Evolutionary conservation across 2,329 filamentous ascomycete species (phyloP).

Genomic region (Curvularia eragrostidis): DNA sequence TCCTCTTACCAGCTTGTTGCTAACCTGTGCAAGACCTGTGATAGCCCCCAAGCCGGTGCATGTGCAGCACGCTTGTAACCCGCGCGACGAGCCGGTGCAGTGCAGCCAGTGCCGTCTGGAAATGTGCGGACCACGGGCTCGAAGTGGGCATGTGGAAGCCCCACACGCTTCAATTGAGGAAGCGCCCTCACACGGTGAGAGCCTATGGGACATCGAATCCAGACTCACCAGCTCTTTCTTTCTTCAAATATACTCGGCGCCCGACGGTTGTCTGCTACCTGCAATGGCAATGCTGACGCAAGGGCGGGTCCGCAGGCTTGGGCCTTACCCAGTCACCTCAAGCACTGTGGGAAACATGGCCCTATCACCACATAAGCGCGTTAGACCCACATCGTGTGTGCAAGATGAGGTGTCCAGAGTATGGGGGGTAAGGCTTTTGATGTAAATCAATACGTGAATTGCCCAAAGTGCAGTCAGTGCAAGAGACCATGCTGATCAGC

Average conservation of each 20-base stretch:
- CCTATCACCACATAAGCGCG: conserved; percentile 25
- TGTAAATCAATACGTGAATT: conserved; percentile 17
- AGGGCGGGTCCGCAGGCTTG: conserved; percentile 28
- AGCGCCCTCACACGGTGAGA: conserved; percentile 22
- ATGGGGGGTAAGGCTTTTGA: conserved; percentile 5
- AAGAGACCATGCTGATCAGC: conserved; percentile 27
- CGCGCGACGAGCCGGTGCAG: conserved; percentile 29
- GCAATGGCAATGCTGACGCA: conserved; percentile 37
- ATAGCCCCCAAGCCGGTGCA: conserved; percentile 28
- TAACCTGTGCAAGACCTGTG: conserved; percentile 28
- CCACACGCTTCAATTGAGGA: conserved; percentile 20
- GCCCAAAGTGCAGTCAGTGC: conserved; percentile 22
- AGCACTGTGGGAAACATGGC: conserved; percentile 24
- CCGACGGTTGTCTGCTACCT: conserved; percentile 10
- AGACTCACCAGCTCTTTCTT: conserved; percentile 17
- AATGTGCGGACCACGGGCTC: conserved; percentile 16
- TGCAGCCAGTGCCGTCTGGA: conserved; percentile 31
- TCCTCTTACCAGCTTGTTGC: conserved; percentile 24
- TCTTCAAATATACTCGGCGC: not conserved
- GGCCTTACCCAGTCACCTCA: conserved; percentile 14
- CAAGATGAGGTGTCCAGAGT: not conserved
- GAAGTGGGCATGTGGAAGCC: conserved; percentile 22
- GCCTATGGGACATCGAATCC: conserved; percentile 24
- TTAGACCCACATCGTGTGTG: conserved; percentile 13
- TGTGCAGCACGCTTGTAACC: conserved; percentile 36